These are phyloP conservation scores for Edaphochlamys debaryana DNA, from an alignment of 139 green algal genomes.

Conservation along the genomic window DNA sequence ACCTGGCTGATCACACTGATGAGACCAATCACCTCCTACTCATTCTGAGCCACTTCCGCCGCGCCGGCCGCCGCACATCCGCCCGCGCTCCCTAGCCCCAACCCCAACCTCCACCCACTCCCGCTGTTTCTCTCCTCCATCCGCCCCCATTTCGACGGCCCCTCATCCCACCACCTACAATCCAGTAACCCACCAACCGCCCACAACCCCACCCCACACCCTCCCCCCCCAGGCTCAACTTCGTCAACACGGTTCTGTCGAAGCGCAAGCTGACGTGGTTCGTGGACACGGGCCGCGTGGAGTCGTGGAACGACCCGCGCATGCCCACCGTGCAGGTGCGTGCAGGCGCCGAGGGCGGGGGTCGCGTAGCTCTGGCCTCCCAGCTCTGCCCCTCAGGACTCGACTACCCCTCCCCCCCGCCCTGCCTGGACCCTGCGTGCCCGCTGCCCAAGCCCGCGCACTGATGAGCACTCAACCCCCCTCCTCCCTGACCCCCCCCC, in stretches of 20 bases:
- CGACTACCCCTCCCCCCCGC: too few species aligned
- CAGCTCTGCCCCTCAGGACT: too few species aligned
- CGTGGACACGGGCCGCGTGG: conserved; percentile 87
- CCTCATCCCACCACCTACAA: too few species aligned
- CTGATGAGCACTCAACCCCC: too few species aligned
- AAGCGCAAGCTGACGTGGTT: conserved; percentile 99
- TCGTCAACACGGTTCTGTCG: conserved; percentile 88
- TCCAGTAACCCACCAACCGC: background rate
- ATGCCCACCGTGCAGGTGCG: conserved; percentile 99
- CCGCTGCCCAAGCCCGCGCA: too few species aligned
- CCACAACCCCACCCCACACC: background rate
- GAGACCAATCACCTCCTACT: conserved; percentile 18
- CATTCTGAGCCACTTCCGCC: background rate
- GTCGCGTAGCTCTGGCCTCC: too few species aligned
- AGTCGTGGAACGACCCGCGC: conserved; percentile 94
- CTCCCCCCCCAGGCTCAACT: conserved; percentile 70
- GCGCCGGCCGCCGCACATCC: background rate
- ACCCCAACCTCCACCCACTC: too few species aligned
- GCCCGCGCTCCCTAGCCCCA: too few species aligned
- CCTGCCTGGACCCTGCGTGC: too few species aligned
- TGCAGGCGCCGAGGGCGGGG: too few species aligned
- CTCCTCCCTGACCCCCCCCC: too few species aligned
- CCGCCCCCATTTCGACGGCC: background rate
- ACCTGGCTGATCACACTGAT: conserved; percentile 16
- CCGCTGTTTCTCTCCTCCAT: too few species aligned